These are phyloP conservation scores for Spinacia oleracea DNA, from an alignment of 179 eudicot species.

Conservation along the genomic window DNA sequence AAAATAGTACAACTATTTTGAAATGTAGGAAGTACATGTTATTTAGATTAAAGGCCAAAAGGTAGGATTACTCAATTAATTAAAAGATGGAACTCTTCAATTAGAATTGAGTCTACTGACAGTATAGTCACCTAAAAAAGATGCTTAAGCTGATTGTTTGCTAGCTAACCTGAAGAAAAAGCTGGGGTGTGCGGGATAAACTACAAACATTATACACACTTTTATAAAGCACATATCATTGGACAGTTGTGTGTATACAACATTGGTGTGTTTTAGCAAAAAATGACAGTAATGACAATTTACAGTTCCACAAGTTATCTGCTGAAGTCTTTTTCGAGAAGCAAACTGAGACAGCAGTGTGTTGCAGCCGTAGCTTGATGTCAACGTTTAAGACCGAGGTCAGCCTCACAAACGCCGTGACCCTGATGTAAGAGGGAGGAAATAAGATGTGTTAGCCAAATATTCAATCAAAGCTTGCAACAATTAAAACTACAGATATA, in stretches of 20 bases:
- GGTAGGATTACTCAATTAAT: too few relatives aligned
- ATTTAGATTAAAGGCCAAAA: too few relatives aligned
- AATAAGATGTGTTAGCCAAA: background rate
- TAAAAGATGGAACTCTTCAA: too few relatives aligned
- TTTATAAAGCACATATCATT: too few relatives aligned
- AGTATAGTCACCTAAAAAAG: too few relatives aligned
- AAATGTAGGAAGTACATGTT: too few relatives aligned
- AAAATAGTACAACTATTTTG: too few relatives aligned
- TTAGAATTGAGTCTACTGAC: too few relatives aligned
- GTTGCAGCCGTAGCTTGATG: background rate
- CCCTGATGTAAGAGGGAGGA: background rate
- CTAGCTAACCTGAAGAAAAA: too few relatives aligned
- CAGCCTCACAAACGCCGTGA: background rate
- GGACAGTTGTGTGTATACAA: conserved; percentile 7
- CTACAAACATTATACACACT: too few relatives aligned
- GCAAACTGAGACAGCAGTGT: background rate
- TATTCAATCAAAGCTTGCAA: background rate
- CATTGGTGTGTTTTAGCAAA: background rate
- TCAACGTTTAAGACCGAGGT: background rate
- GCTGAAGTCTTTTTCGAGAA: background rate
- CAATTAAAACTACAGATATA: background rate
- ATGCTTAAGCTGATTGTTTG: background rate
- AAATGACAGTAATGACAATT: background rate
- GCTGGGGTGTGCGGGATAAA: too few relatives aligned
- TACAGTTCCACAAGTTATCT: conserved; percentile 4